A percentile compares a stretch with the other conserved stretches of the same genome.
Evolutionary conservation across 192 early-diverging fungal genomes (phyloP).

Genomic region (Coemansia sp.): DNA sequence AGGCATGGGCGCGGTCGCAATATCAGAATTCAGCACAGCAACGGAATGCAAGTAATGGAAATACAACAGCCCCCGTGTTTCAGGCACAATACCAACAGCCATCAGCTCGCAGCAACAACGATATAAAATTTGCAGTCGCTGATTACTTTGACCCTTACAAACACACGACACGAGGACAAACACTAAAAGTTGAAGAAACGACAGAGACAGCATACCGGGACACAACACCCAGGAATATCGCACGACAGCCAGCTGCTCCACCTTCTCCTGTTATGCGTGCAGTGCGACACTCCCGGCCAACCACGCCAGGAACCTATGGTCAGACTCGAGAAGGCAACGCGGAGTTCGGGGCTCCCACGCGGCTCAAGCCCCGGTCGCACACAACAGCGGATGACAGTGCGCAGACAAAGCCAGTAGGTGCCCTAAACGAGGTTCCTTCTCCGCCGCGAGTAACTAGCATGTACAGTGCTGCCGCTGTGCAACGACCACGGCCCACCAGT

Average conservation of each 20-base stretch:
- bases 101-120: constrained; percentile 10
- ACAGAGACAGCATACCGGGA: constrained; percentile 8
- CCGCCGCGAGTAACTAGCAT: constrained; percentile 39
- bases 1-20: constrained; percentile 50
- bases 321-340: constrained; percentile 11
- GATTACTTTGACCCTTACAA: constrained; percentile 54
- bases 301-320: constrained; percentile 23
- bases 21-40: constrained; percentile 27
- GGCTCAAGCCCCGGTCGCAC: constrained; percentile 40
- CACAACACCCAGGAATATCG: background rate
- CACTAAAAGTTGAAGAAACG: constrained; percentile 20
- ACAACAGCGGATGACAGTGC: constrained; percentile 17
- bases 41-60: background rate
- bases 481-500: constrained; percentile 16
- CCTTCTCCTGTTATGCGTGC: constrained; percentile 54
- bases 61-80: constrained; percentile 16
- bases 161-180: constrained; percentile 31
- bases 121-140: constrained; percentile 28
- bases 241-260: constrained; percentile 7
- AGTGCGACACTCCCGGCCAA: constrained; percentile 43
- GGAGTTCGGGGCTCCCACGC: constrained; percentile 2
- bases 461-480: constrained; percentile 17
- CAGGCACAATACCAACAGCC: constrained; percentile 46
- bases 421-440: background rate
- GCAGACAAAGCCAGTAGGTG: background rate